Base-by-base conservation (phyloP, 805 yeast species). In the Candida chilensis region DNA sequence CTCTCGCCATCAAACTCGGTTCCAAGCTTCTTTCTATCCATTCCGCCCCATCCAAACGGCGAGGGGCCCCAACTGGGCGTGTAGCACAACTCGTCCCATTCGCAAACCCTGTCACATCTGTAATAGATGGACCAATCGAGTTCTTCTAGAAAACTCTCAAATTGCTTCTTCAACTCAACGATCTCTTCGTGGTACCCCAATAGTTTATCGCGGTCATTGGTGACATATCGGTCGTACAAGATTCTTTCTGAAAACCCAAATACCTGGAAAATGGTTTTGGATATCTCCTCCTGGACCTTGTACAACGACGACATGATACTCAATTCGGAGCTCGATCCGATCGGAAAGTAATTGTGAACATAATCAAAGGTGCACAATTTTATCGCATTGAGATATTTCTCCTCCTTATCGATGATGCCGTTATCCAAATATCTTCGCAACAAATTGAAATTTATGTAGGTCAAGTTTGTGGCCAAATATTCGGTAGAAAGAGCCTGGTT, bases 51-150 rank as follows among this genome's bases (percentile, higher is more conserved):
- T 1, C 70, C 67, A 16, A 71, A 27, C 4, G 77, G 77, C 1
- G 67, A 52, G 3, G 79, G 80, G 66, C 81, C 55, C 80, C 80
- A 73, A 0, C 77, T 65, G 2, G 80, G 80, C 11, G 71, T 61
- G 32, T 59, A 72, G 38, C 81, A 75, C 3, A 71, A 42, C 37
- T 70, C 74, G 38, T 69, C 64, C 49, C 52, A 47, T 0, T 39
- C 52, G 45, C 81, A 74, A 4, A 41, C 46, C 3, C 42, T 31
- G 0, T 57, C 39, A 44, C 79, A 73, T 26, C 52, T 37, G 33
- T 61, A 64, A 34, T 56, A 58, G 1, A 55, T 40, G 5, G 67
- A 33, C 75, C 75, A 74, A 27, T 54, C 46, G 32, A 67, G 39
- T 1, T 34, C 20, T 1, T 43, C 30, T 2, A 66, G 28, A 10